phyloP scores from a whole-genome alignment of 768 basidiomycete species.

The Lactarius evosmus region DNA sequence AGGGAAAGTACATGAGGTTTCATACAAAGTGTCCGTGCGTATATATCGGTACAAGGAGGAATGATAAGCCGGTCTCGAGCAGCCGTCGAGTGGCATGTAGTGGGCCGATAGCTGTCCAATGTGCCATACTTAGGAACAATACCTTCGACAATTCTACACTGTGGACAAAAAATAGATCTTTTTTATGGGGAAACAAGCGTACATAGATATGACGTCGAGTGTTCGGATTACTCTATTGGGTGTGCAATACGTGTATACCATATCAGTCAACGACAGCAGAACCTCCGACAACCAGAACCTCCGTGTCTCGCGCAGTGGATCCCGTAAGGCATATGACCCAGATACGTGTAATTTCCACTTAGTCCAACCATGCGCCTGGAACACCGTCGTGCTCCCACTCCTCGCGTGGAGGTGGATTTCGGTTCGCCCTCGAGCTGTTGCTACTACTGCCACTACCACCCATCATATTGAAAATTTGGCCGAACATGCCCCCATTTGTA shows the following conservation, averaged over 20 bases:
- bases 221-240: not conserved
- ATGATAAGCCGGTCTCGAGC: not conserved
- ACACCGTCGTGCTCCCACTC: slow-evolving; percentile 6
- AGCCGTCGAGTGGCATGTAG: not conserved
- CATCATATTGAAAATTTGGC: slow-evolving; percentile 17
- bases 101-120: slow-evolving; percentile 1
- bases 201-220: not conserved
- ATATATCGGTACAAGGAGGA: not conserved
- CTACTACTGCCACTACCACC: slow-evolving; percentile 12
- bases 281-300: not conserved
- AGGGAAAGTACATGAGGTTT: not conserved
- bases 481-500: slow-evolving; percentile 18
- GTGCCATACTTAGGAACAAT: not conserved
- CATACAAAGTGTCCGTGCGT: not conserved
- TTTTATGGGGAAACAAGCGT: not conserved
- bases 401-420: slow-evolving; percentile 12
- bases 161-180: not conserved
- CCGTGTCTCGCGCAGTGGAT: not conserved
- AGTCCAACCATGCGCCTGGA: not conserved
- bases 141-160: not conserved
- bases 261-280: not conserved
- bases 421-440: slow-evolving; percentile 13
- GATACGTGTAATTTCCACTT: not conserved
- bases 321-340: not conserved
- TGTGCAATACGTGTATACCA: slow-evolving; percentile 1